phyloP scores from a whole-genome alignment of 2,329 filamentous ascomycete genomes.

The Colletotrichum costaricense region DNA sequence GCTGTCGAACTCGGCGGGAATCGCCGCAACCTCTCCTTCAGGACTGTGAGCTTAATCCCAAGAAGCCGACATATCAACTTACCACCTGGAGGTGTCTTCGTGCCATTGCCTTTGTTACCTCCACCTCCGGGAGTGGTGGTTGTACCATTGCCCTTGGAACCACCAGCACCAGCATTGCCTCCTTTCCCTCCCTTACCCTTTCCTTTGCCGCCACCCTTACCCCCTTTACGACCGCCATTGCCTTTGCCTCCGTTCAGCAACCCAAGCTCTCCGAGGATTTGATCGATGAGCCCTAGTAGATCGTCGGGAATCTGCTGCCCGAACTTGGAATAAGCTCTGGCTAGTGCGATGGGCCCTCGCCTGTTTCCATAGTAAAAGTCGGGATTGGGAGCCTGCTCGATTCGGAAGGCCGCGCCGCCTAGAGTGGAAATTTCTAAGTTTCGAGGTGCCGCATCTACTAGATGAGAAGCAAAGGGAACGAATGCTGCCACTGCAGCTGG shows the following conservation, averaged over 20 bases:
- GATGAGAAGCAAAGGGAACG: conserved; percentile 15
- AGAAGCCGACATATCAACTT: neutral
- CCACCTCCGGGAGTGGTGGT: conserved; percentile 2
- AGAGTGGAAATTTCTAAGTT: conserved; percentile 48
- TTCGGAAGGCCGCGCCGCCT: conserved; percentile 52
- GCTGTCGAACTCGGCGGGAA: conserved; percentile 58
- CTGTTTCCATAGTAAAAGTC: conserved; percentile 45
- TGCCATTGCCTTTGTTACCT: conserved; percentile 11
- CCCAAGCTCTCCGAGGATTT: conserved; percentile 47
- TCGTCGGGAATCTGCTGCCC: conserved; percentile 47
- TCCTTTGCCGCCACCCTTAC: conserved; percentile 11
- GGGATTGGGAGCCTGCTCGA: conserved; percentile 52
- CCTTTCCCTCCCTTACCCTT: conserved; percentile 1
- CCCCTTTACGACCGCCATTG: conserved; percentile 1
- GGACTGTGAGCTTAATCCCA: conserved; percentile 30
- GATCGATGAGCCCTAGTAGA: conserved; percentile 46
- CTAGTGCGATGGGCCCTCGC: conserved; percentile 51
- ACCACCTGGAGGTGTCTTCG: conserved; percentile 10
- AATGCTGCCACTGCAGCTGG: conserved; percentile 47
- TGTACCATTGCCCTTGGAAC: conserved; percentile 24
- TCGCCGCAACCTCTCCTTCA: conserved; percentile 51
- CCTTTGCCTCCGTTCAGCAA: conserved; percentile 35
- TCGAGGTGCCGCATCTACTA: conserved; percentile 44
- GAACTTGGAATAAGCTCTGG: conserved; percentile 53
- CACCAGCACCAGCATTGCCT: conserved; percentile 4